Conservation (phyloP, 805 yeast species). For the Wickerhamomyces subpelliculosus region DNA sequence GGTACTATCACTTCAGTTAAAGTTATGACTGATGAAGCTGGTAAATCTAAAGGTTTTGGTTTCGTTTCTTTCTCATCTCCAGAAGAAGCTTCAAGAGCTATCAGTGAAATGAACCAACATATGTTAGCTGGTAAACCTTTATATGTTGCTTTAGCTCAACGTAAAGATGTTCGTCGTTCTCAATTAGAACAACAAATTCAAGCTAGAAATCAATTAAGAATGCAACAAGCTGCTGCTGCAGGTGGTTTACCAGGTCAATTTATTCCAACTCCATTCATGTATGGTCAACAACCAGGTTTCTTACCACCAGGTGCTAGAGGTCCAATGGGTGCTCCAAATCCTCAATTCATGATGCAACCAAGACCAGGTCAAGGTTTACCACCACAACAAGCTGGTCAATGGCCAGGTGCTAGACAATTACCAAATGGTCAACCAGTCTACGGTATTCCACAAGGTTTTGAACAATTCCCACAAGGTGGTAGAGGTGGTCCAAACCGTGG, state of each 20-base stretch:
- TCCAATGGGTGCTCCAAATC: slow-evolving; percentile 76
- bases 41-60: slow-evolving; percentile 97
- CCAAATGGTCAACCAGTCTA: slow-evolving; percentile 87
- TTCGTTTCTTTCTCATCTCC: slow-evolving; percentile 96
- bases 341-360: slow-evolving; percentile 68
- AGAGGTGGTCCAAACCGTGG: slow-evolving; percentile 27
- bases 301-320: slow-evolving; percentile 81
- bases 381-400: slow-evolving; percentile 55
- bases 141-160: slow-evolving; percentile 97
- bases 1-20: slow-evolving; percentile 95
- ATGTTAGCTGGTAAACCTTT: slow-evolving; percentile 93
- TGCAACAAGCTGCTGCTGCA: slow-evolving; percentile 91
- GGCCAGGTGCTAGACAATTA: slow-evolving; percentile 42
- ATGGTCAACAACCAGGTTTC: slow-evolving; percentile 64
- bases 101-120: slow-evolving; percentile 96
- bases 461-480: slow-evolving; percentile 33
- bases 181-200: slow-evolving; percentile 97
- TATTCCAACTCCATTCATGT: slow-evolving; percentile 73
- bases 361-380: slow-evolving; percentile 59
- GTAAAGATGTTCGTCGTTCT: slow-evolving; percentile 94
- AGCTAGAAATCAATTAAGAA: slow-evolving; percentile 96
- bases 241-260: slow-evolving; percentile 75
- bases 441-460: slow-evolving; percentile 66
- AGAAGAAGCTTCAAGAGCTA: slow-evolving; percentile 98
- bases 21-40: slow-evolving; percentile 91